Evolutionary conservation across 768 basidiomycete species (phyloP).

Genomic region (Trametopsis cervina): DNA sequence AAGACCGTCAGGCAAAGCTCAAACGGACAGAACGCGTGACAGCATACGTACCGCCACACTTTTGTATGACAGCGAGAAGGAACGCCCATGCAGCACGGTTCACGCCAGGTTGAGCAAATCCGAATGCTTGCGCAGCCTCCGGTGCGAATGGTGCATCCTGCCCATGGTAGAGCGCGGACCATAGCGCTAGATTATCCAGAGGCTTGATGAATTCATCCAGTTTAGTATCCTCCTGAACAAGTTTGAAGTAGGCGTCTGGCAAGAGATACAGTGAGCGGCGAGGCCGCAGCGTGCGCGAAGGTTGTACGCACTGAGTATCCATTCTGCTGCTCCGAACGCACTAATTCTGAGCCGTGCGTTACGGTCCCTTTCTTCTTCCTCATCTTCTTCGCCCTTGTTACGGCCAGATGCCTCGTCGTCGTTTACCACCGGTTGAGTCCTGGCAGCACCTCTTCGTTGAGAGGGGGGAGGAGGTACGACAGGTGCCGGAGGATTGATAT

Average conservation of each 20-base stretch:
- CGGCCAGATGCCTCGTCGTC: slow-evolving; percentile 28
- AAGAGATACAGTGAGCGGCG: not conserved
- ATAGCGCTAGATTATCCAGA: slow-evolving; percentile 46
- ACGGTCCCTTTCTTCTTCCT: slow-evolving; percentile 66
- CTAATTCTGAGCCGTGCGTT: slow-evolving; percentile 63
- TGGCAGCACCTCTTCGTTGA: slow-evolving; percentile 23
- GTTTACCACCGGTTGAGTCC: slow-evolving; percentile 26
- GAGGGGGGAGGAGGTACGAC: slow-evolving; percentile 29
- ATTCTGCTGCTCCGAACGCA: slow-evolving; percentile 58
- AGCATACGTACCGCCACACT: slow-evolving; percentile 39
- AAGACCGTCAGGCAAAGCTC: too few species aligned
- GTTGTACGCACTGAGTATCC: slow-evolving; percentile 50
- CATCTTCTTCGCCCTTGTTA: slow-evolving; percentile 48
- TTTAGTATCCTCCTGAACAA: not conserved
- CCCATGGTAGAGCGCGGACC: slow-evolving; percentile 48
- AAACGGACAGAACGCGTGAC: too few species aligned
- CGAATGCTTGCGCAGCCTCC: slow-evolving; percentile 39
- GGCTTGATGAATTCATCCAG: slow-evolving; percentile 31
- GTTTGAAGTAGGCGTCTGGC: not conserved
- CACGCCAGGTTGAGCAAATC: slow-evolving; percentile 61
- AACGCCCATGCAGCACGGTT: slow-evolving; percentile 65
- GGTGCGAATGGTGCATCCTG: slow-evolving; percentile 35
- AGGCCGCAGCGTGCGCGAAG: too few species aligned
- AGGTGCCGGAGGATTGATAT: slow-evolving; percentile 57
- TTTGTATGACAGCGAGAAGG: slow-evolving; percentile 37